Percentiles rank a stretch among this genome's conserved stretches.
These are phyloP conservation scores for Afroboletus lepidellus DNA, from an alignment of 1,284 basidiomycete genomes.

Conservation along the genomic window DNA sequence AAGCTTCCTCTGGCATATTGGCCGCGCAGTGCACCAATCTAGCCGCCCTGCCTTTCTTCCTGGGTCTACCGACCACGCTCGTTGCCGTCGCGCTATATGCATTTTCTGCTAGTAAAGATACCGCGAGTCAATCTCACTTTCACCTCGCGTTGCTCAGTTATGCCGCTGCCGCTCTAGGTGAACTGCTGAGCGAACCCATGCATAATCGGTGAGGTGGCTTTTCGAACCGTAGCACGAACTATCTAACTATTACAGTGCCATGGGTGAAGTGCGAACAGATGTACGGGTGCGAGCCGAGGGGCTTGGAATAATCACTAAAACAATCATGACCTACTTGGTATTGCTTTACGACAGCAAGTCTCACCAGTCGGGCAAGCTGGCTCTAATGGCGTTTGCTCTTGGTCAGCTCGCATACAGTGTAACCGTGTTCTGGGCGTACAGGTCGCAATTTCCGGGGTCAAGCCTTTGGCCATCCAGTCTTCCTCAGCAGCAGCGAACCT, in stretches of 20 bases:
- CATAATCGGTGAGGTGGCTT: constrained; percentile 60
- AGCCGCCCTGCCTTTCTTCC: constrained; percentile 55
- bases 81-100: constrained; percentile 50
- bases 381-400: constrained; percentile 78
- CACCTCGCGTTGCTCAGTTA: constrained; percentile 64
- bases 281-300: constrained; percentile 83
- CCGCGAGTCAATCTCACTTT: constrained; percentile 65
- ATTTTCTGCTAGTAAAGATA: constrained; percentile 46
- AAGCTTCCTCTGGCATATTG: constrained; percentile 9
- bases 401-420: constrained; percentile 77
- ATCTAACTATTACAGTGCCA: constrained; percentile 46
- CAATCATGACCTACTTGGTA: constrained; percentile 65
- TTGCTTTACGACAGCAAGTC: constrained; percentile 48
- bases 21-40: constrained; percentile 43
- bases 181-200: constrained; percentile 81
- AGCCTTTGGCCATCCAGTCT: constrained; percentile 28
- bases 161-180: constrained; percentile 68
- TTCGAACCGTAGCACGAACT: constrained; percentile 5
- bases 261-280: constrained; percentile 63
- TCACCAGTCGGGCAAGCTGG: constrained; percentile 40
- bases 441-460: constrained; percentile 27
- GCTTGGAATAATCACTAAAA: constrained; percentile 72
- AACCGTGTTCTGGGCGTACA: constrained; percentile 39
- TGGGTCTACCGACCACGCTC: constrained; percentile 55
- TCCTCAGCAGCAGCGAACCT: constrained; percentile 5